Conservation (phyloP, 352 stramenopile genomes). For the Pythium rhizo-oryzae region DNA sequence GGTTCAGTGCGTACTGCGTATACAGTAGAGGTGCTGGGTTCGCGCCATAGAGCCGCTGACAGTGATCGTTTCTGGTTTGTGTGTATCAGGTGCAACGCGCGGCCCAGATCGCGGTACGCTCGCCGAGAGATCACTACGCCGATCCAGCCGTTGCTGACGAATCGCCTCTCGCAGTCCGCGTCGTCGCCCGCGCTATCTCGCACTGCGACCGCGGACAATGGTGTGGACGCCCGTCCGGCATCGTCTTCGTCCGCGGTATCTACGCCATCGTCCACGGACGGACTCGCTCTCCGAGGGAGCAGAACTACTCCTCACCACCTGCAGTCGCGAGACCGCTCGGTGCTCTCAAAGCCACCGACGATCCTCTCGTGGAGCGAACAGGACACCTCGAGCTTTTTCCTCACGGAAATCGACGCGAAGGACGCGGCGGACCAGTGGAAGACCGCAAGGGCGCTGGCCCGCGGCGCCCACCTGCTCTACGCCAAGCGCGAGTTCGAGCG, state of each 20-base stretch:
- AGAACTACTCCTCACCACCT: no score
- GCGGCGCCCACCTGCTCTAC: constrained; percentile 61
- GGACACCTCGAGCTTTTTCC: constrained; percentile 65
- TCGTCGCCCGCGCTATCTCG: constrained; percentile 14
- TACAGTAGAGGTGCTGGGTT: no score
- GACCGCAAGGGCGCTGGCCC: constrained; percentile 44
- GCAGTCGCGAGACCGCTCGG: background rate
- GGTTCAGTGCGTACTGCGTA: constrained; percentile 18
- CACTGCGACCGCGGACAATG: background rate
- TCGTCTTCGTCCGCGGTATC: background rate
- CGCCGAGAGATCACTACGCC: constrained; percentile 41
- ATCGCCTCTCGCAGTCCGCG: constrained; percentile 40
- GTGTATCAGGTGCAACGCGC: constrained; percentile 37
- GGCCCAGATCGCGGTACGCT: constrained; percentile 56
- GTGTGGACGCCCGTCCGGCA: background rate
- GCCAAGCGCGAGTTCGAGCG: constrained; percentile 35
- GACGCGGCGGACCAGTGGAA: constrained; percentile 31
- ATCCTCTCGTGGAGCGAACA: constrained; percentile 39
- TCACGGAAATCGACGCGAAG: constrained; percentile 71
- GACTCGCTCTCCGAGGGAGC: background rate
- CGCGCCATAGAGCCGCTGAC: background rate
- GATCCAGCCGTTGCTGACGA: constrained; percentile 31
- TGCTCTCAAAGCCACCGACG: background rate
- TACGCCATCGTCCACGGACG: background rate
- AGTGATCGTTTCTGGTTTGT: background rate